phyloP scores from a whole-genome alignment of 352 stramenopile species.

The Globisporangium carolinianum region DNA sequence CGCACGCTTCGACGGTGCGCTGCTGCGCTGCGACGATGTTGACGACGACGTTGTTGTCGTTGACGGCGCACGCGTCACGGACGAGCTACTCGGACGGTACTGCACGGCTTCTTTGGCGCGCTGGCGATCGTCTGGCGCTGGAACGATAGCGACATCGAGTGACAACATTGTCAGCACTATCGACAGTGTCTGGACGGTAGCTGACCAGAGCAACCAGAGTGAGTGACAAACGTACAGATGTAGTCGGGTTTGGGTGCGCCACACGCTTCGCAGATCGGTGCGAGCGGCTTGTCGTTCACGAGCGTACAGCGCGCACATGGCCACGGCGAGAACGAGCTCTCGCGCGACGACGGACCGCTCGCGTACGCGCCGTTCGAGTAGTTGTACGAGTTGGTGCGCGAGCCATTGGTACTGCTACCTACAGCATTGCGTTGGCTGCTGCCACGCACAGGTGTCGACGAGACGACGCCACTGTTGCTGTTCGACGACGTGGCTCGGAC shows the following conservation, averaged over 20 bases:
- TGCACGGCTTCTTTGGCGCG: constrained; percentile 41
- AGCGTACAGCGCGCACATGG: constrained; percentile 68
- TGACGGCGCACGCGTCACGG: constrained; percentile 5
- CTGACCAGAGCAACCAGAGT: background rate
- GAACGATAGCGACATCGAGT: background rate
- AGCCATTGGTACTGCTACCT: constrained; percentile 8
- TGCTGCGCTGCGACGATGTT: constrained; percentile 2
- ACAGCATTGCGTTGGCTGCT: constrained; percentile 2
- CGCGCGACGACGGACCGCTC: constrained; percentile 26
- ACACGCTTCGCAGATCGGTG: constrained; percentile 69
- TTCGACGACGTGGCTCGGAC: constrained; percentile 10
- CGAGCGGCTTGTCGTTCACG: constrained; percentile 70
- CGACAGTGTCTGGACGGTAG: too few relatives aligned
- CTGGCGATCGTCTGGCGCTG: constrained; percentile 37
- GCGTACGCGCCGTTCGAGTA: constrained; percentile 26
- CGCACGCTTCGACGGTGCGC: constrained; percentile 1
- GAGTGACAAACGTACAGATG: constrained; percentile 36
- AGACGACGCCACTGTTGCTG: constrained; percentile 16
- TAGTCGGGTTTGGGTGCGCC: constrained; percentile 53
- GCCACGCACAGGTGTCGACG: constrained; percentile 21
- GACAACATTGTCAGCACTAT: too few relatives aligned
- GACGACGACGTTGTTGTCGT: constrained; percentile 7
- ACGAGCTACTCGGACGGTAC: constrained; percentile 8
- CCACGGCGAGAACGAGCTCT: constrained; percentile 62
- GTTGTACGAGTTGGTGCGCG: constrained; percentile 26